Evolutionary conservation across 371 early-diverging fungal species (phyloP), one percentile per base, ranked within the genome.

Genomic region (Cokeromyces recurvatus): DNA sequence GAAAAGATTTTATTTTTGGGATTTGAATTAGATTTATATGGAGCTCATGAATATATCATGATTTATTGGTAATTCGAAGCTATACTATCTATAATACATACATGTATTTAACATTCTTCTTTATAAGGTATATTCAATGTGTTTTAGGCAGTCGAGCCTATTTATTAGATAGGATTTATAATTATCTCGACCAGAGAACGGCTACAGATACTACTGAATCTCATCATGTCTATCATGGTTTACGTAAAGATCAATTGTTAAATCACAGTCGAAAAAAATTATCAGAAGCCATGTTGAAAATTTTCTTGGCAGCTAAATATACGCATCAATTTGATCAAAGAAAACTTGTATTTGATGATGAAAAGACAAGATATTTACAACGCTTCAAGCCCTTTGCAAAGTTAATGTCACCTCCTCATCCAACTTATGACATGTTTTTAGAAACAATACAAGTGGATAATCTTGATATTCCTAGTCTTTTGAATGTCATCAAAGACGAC

Each of bases 1-100:
- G 83, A 82, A 45, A 62, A 56, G 16, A 63, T 75, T 24, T 50
- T 89, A 14, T 32, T 74, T 27, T 55, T 82, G 2, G 91, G 91
- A 0, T 82, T 86, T 46, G 87, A 89, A 42, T 62, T 89, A 41
- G 84, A 85, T 14, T 65, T 89, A 9, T 89, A 86, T 53, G 74
- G 79, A 32, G 23, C 50, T 0, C 77, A 86, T 59, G 91, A 91
- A 62, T 74, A 80, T 44, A 59, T 76, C 1, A 76, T 75, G 71
- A 68, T 89, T 10, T 81, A 82, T 38, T 80, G 85, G 81, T 84
- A 83, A 34, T 23, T 40, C 27, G 16, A n/a, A 27, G 11, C 29
- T 27, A 27, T 11, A 27, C 29, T 11, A 27, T 27, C 7, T 27
- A 7, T 20, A 14, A 44, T 14, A 15, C 16, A 16, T 5, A 34